phyloP scores from a whole-genome alignment of 305 asterid species.

The Fraxinus sp. region DNA sequence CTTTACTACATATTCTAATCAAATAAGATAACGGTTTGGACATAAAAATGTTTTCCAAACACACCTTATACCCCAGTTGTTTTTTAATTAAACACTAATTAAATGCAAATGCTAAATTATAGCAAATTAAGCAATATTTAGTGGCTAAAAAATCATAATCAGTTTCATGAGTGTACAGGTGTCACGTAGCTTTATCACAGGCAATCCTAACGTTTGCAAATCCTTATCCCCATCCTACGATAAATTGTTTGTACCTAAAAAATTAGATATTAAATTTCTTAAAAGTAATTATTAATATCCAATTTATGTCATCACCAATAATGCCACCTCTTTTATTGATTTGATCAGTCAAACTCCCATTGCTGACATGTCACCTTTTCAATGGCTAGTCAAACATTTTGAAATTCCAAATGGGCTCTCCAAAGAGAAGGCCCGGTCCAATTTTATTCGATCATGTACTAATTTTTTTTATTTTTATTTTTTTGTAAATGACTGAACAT shows the following conservation, averaged over 20 bases:
- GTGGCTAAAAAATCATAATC: conserved; percentile 25
- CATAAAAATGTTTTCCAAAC: not conserved
- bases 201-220: not conserved
- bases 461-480: too few species aligned
- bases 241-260: not conserved
- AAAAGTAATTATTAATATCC: conserved; percentile 23
- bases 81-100: not conserved
- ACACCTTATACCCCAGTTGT: not conserved
- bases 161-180: conserved; percentile 12
- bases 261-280: conserved; percentile 19
- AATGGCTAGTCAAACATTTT: conserved; percentile 39
- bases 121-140: not conserved
- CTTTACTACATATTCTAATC: not conserved
- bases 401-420: conserved; percentile 23
- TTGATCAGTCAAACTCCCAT: conserved; percentile 23
- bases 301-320: conserved; percentile 38
- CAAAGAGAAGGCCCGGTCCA: not conserved
- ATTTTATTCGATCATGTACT: not conserved
- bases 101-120: not conserved
- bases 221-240: not conserved
- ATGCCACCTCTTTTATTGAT: conserved; percentile 30
- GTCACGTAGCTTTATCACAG: conserved; percentile 22
- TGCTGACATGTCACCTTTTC: conserved; percentile 30
- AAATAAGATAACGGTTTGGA: not conserved
- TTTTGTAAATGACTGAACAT: not conserved